phyloP scores from a whole-genome alignment of 352 stramenopile genomes.

The Phytophthora europaea region DNA sequence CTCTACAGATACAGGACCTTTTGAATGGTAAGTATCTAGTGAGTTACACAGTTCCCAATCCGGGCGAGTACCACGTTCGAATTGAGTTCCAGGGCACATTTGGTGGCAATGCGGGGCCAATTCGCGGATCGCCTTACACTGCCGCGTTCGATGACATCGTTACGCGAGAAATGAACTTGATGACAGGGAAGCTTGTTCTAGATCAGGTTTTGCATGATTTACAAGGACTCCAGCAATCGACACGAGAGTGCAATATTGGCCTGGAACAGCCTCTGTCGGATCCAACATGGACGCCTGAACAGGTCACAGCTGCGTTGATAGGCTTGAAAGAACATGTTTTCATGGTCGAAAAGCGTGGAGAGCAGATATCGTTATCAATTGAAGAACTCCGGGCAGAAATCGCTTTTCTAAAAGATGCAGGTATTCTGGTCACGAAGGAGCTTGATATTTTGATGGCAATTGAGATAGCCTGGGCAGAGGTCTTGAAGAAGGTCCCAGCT shows the following conservation, averaged over 20 bases:
- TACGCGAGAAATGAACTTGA: slow-evolving; percentile 83
- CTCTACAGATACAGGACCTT: slow-evolving; percentile 85
- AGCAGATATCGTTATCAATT: slow-evolving; percentile 68
- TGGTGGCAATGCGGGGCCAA: slow-evolving; percentile 82
- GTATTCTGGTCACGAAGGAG: slow-evolving; percentile 65
- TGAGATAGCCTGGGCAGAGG: slow-evolving; percentile 71
- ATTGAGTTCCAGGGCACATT: slow-evolving; percentile 96
- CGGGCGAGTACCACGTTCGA: slow-evolving; percentile 87
- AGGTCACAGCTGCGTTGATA: slow-evolving; percentile 75
- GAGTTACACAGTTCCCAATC: slow-evolving; percentile 86
- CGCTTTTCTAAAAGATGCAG: slow-evolving; percentile 69
- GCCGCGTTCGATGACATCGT: slow-evolving; percentile 83
- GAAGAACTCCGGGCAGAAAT: slow-evolving; percentile 78
- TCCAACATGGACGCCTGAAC: slow-evolving; percentile 62
- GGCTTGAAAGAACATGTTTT: slow-evolving; percentile 84
- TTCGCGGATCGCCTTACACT: slow-evolving; percentile 93
- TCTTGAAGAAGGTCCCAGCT: slow-evolving; percentile 70
- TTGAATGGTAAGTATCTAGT: slow-evolving; percentile 96
- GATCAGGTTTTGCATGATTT: slow-evolving; percentile 79
- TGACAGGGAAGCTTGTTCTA: slow-evolving; percentile 85
- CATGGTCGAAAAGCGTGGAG: slow-evolving; percentile 78
- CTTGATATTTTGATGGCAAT: slow-evolving; percentile 60
- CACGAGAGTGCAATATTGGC: slow-evolving; percentile 73
- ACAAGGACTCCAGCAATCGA: slow-evolving; percentile 66
- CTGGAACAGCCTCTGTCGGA: slow-evolving; percentile 79